Base-by-base conservation (phyloP, 331 rosid species). In the Spiraea crenata region DNA sequence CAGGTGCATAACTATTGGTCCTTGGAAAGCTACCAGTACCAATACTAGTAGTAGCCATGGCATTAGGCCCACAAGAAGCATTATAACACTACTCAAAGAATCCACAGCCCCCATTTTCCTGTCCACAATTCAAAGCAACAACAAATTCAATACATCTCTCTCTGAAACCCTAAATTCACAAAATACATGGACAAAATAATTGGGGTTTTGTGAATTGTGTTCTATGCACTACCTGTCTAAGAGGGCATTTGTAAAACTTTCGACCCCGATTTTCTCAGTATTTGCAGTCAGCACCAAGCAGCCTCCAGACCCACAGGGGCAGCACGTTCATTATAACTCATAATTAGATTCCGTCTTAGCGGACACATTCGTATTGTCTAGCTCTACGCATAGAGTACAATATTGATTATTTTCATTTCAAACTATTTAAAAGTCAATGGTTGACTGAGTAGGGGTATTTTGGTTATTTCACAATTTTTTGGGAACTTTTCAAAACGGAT, bases 21-120 rank as follows among this genome's bases (percentile, higher is more conserved):
- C 77, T 81, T 69, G 75, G 58, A 65, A 34, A 48, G 70, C 57
- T 14, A 65, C 44, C 44, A 65, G 15, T 31, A 17, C 39, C 25
- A 8, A 14, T 44, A 52, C 38, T 67, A 49, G 47, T 35, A 57
- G 42, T 1, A 57, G 63, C 57, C 77, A 63, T 9, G 39, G 55
- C 19, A 68, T 70, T 81, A 14, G 55, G 44, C 65, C 66, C 81
- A 60, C n/a, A n/a, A n/a, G 86, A 63, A 69, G 81, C 78, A 72
- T n/a, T 69, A 48, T 83, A 86, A 72, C 83, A 81, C 91, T 86
- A 86, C 67, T 86, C 88, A 77, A 86, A 86, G 80, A 86, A 86
- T 19, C 83, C 76, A 60, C 88, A 86, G 1, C 88, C 88, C 41
- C 91, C 91, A 81, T 65, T 81, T 73, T 86, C 91, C 91, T 86